Conservation (phyloP, 768 basidiomycete genomes). For the Austroboletus festivus region DNA sequence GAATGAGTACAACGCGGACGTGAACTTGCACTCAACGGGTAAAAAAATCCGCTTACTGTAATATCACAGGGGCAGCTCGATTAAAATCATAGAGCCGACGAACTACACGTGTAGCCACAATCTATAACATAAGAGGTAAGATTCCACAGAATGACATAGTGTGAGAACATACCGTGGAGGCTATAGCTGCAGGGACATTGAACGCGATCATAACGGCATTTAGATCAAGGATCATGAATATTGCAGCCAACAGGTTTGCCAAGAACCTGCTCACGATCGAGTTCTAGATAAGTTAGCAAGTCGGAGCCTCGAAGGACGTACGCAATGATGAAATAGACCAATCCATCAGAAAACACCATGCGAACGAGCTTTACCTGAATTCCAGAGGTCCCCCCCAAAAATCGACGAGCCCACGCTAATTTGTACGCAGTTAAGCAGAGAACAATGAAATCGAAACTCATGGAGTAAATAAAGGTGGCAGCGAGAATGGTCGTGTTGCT, state of each 20-base stretch:
- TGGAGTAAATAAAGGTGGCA: conserved; percentile 72
- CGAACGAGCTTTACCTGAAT: conserved; percentile 47
- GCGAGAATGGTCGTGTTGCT: conserved; percentile 65
- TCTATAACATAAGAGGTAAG: conserved; percentile 30
- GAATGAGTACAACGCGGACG: conserved; percentile 14
- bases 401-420: conserved; percentile 35
- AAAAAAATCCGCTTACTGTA: conserved; percentile 20
- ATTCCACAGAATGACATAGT: background rate
- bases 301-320: conserved; percentile 30
- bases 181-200: conserved; percentile 61
- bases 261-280: conserved; percentile 33
- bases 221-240: conserved; percentile 64
- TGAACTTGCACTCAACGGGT: background rate
- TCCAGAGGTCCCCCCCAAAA: conserved; percentile 22
- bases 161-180: conserved; percentile 41
- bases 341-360: conserved; percentile 68
- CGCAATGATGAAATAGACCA: conserved; percentile 77
- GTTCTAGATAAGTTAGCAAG: conserved; percentile 19
- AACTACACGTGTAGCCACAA: conserved; percentile 59
- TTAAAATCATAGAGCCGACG: conserved; percentile 55
- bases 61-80: conserved; percentile 25
- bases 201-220: conserved; percentile 71
- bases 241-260: conserved; percentile 41
- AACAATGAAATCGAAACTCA: conserved; percentile 68
- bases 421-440: conserved; percentile 60